Conservation (phyloP, 768 basidiomycete genomes). For the Russula abietina region DNA sequence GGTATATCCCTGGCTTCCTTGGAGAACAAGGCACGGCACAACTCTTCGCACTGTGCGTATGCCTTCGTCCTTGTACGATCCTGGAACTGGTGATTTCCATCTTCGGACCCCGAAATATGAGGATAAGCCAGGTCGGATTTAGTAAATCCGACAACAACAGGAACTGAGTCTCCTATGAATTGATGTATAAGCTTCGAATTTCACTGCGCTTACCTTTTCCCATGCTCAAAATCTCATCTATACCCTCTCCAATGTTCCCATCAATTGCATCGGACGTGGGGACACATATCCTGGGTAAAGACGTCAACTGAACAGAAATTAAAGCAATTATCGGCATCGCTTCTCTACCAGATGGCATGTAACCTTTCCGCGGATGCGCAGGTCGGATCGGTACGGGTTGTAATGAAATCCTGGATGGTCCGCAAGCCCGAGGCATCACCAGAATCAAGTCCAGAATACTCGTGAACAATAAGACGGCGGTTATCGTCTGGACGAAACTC, state of each 20-base stretch:
- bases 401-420: neutral
- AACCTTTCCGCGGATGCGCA: neutral
- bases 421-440: neutral
- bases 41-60: neutral
- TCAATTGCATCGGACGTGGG: neutral
- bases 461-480: neutral
- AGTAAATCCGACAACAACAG: neutral
- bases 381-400: neutral
- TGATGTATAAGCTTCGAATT: too few relatives aligned
- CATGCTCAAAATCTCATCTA: neutral
- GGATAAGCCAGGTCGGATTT: neutral
- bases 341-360: slow-evolving; percentile 4
- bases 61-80: neutral
- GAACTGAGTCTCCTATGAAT: neutral
- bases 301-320: neutral
- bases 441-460: neutral
- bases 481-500: neutral
- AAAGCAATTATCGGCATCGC: neutral
- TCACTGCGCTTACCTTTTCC: neutral
- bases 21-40: neutral
- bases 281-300: neutral
- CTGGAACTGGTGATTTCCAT: neutral
- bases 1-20: neutral
- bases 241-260: neutral
- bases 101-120: too few relatives aligned